These are phyloP conservation scores for Euphrasia arctica DNA, from an alignment of 305 asterid genomes.

Conservation along the genomic window DNA sequence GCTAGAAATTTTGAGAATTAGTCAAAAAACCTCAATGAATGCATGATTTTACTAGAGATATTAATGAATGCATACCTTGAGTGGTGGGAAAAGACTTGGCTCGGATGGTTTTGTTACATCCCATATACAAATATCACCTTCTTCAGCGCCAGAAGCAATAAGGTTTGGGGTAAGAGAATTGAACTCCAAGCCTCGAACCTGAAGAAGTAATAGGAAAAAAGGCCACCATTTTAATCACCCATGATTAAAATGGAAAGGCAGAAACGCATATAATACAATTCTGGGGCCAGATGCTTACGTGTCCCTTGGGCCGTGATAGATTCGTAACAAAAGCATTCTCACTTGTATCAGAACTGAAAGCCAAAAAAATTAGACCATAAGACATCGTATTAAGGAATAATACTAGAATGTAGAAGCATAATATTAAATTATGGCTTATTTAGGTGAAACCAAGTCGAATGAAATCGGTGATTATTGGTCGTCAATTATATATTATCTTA, in stretches of 20 bases:
- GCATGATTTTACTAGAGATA: neutral
- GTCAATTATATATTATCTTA: too few species aligned
- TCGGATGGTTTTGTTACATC: conserved; percentile 74
- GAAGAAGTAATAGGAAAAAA: conserved; percentile 7
- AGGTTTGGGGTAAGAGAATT: conserved; percentile 67
- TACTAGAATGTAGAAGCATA: too few species aligned
- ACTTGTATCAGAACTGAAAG: conserved; percentile 45
- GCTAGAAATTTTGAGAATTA: neutral
- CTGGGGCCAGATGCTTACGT: conserved; percentile 47
- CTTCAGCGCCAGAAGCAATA: conserved; percentile 99
- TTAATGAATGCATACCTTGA: conserved; percentile 49
- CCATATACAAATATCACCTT: conserved; percentile 98
- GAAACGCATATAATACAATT: conserved; percentile 17
- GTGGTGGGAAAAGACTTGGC: conserved; percentile 86
- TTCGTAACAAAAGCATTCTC: conserved; percentile 51
- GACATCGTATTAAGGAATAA: neutral
- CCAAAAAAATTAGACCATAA: conserved; percentile 24
- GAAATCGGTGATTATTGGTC: too few species aligned
- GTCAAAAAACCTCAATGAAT: neutral
- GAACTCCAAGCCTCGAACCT: conserved; percentile 94
- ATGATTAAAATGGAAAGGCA: conserved; percentile 4
- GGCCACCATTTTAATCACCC: conserved; percentile 16
- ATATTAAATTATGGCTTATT: too few species aligned
- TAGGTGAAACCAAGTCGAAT: too few species aligned
- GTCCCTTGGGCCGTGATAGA: conserved; percentile 84